Conservation (phyloP, 192 early-diverging fungal species). For the Geranomyces variabilis region DNA sequence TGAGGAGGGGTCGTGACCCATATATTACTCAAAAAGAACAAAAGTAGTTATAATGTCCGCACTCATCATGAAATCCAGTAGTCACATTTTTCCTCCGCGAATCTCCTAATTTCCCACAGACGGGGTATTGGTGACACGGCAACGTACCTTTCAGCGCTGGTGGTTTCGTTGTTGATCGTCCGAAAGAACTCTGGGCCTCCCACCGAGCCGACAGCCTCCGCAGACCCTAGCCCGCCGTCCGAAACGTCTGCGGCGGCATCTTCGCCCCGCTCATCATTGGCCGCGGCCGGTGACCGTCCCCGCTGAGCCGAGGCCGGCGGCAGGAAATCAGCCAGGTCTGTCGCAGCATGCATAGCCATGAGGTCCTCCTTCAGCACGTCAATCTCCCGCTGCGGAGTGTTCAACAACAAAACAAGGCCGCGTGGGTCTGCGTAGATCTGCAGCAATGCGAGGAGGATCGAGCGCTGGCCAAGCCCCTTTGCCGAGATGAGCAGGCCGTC, state of each 20-base stretch:
- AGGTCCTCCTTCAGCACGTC: conserved; percentile 42
- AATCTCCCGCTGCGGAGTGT: conserved; percentile 56
- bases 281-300: not conserved
- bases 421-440: conserved; percentile 67
- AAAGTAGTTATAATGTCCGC: no score
- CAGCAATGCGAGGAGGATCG: conserved; percentile 71
- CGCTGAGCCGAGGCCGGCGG: no score
- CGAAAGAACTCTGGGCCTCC: conserved; percentile 53
- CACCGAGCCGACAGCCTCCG: conserved; percentile 53
- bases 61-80: no score
- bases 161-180: conserved; percentile 61
- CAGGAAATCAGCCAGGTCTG: not conserved
- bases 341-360: conserved; percentile 9
- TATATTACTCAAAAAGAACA: no score
- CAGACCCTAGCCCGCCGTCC: not conserved
- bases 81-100: no score
- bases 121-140: not conserved
- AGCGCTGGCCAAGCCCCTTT: conserved; percentile 74
- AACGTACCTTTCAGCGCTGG: conserved; percentile 57
- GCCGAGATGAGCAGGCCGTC: conserved; percentile 82
- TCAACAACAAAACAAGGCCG: conserved; percentile 79
- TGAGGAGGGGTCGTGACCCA: no score
- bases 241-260: not conserved
- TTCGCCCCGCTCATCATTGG: not conserved
- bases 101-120: no score